phyloP scores from a whole-genome alignment of 2,329 filamentous ascomycete species.

The Cordyceps cicadae region DNA sequence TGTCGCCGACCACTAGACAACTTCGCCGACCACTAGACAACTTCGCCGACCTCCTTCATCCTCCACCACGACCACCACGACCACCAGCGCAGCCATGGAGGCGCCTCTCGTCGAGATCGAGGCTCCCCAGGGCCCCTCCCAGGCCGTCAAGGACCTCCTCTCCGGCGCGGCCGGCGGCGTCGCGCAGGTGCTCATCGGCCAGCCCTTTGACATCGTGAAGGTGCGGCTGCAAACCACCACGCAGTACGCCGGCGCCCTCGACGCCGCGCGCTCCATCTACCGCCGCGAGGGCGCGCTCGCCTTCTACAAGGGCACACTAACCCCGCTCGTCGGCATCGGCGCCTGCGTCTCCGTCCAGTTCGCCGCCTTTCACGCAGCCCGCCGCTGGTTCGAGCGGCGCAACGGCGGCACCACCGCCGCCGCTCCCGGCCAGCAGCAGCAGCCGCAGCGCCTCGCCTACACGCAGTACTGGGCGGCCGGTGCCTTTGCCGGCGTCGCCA shows the following conservation, averaged over 20 bases:
- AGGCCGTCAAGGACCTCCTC: constrained; percentile 81
- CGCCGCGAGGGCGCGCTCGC: constrained; percentile 79
- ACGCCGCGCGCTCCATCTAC: constrained; percentile 77
- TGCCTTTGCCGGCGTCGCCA: constrained; percentile 86
- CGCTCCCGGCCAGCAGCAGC: constrained; percentile 29
- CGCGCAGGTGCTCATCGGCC: constrained; percentile 83
- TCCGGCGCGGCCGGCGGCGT: constrained; percentile 85
- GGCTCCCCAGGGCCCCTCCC: constrained; percentile 32
- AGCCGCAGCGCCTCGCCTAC: constrained; percentile 54
- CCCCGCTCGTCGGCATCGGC: constrained; percentile 88
- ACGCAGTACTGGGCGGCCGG: constrained; percentile 83
- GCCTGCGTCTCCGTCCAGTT: constrained; percentile 99
- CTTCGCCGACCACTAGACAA: not conserved
- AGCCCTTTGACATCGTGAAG: constrained; percentile 88
- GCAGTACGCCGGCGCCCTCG: constrained; percentile 70
- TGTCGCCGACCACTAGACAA: not conserved
- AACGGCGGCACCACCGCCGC: constrained; percentile 61
- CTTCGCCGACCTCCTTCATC: not conserved
- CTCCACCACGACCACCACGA: not conserved
- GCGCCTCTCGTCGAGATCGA: constrained; percentile 30
- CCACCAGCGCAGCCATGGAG: constrained; percentile 24
- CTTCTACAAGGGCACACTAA: constrained; percentile 98
- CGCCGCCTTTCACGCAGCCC: constrained; percentile 88
- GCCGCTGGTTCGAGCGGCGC: constrained; percentile 71
- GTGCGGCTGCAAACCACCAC: constrained; percentile 87